A percentile compares a stretch with the other conserved stretches of the same genome.
Evolutionary conservation across 176 grass and related monocot genomes (phyloP).

Genomic region (Puccinellia tenuiflora): DNA sequence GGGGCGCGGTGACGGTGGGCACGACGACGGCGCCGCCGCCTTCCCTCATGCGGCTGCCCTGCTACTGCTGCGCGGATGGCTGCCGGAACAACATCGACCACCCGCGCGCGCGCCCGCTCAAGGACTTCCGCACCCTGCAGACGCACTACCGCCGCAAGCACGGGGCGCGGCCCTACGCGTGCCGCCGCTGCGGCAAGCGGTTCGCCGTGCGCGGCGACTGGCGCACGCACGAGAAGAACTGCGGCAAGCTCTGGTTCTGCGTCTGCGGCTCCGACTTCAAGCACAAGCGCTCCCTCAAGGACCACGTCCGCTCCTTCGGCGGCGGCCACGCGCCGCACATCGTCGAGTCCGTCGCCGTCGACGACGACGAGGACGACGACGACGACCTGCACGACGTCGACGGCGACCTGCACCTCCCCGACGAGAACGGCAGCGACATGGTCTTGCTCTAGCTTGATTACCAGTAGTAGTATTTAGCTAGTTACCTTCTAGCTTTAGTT

Average conservation of each 20-base stretch:
- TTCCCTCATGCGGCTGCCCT: constrained; percentile 59
- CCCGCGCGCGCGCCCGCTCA: constrained; percentile 64
- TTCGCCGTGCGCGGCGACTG: constrained; percentile 94
- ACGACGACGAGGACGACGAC: constrained; percentile 34
- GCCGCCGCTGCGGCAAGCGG: constrained; percentile 65
- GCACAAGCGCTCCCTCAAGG: constrained; percentile 93
- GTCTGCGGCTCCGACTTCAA: constrained; percentile 90
- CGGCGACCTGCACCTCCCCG: neutral
- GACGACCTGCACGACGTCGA: constrained; percentile 34
- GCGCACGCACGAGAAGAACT: constrained; percentile 95
- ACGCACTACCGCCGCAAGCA: constrained; percentile 87
- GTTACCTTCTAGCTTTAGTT: neutral
- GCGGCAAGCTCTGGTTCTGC: constrained; percentile 88
- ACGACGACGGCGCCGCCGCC: constrained; percentile 34
- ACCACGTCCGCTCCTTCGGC: constrained; percentile 84
- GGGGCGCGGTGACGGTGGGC: constrained; percentile 30
- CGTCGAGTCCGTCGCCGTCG: constrained; percentile 42
- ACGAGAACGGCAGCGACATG: constrained; percentile 34
- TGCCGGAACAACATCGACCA: constrained; percentile 85
- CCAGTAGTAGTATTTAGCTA: no score
- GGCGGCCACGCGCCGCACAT: constrained; percentile 83
- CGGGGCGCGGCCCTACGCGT: constrained; percentile 65
- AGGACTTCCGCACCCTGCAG: constrained; percentile 91
- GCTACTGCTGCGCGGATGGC: constrained; percentile 88
- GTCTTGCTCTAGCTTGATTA: neutral